These are phyloP conservation scores for Colletotrichum filicis DNA, from an alignment of 2,329 filamentous ascomycete species.

Conservation along the genomic window DNA sequence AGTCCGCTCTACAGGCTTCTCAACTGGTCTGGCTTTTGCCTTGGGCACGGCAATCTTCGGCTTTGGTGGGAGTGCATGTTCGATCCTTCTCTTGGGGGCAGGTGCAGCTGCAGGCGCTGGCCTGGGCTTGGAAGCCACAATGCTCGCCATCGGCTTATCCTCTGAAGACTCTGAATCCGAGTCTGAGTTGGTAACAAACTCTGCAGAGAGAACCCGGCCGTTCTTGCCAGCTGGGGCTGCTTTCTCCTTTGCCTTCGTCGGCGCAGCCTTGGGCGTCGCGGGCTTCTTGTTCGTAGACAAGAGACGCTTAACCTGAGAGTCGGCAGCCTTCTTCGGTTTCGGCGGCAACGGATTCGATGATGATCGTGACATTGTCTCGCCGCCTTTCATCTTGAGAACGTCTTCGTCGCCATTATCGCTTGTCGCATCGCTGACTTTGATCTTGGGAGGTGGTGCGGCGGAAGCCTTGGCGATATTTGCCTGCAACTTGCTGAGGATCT, in stretches of 20 bases:
- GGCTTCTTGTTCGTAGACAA: constrained; percentile 49
- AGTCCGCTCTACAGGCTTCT: constrained; percentile 38
- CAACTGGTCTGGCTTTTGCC: constrained; percentile 41
- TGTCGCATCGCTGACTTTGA: constrained; percentile 55
- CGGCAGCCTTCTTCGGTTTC: constrained; percentile 68
- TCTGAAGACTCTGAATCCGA: constrained; percentile 68
- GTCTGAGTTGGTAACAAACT: constrained; percentile 66
- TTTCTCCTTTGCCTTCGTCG: constrained; percentile 56
- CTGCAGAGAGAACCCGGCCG: constrained; percentile 63
- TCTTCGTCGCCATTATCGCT: constrained; percentile 47
- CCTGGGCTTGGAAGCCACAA: constrained; percentile 45
- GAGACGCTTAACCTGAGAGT: constrained; percentile 67
- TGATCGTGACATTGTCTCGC: constrained; percentile 60
- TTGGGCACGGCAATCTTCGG: constrained; percentile 47
- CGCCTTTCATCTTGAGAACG: constrained; percentile 47
- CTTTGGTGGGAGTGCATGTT: constrained; percentile 36
- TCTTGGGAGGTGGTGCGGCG: constrained; percentile 57
- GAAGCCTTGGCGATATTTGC: constrained; percentile 64
- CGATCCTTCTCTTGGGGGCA: constrained; percentile 44
- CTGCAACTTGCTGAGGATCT: constrained; percentile 70
- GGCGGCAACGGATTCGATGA: constrained; percentile 60
- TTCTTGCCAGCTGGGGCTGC: constrained; percentile 48
- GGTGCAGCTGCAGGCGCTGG: constrained; percentile 37
- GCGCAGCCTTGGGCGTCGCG: constrained; percentile 47
- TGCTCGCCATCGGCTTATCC: constrained; percentile 55